A percentile compares a stretch with the other conserved stretches of the same genome.
phyloP scores from a whole-genome alignment of 2,329 filamentous ascomycete genomes.

The Pyrenophora seminiperda region DNA sequence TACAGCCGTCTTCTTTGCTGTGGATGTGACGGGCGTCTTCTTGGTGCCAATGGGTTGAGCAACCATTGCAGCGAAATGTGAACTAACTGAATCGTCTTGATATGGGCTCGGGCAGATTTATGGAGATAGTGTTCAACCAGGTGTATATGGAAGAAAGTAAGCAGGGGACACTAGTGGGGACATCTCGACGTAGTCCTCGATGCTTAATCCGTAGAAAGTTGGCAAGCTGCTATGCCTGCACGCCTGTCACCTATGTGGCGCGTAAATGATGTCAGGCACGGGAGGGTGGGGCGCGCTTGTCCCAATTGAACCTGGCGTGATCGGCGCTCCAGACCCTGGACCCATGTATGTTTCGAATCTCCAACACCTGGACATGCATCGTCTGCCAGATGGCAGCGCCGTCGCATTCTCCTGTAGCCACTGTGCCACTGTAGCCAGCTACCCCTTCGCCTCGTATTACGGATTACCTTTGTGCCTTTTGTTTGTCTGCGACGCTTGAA shows the following conservation, averaged over 20 bases:
- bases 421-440: too few species aligned
- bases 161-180: slow-evolving; percentile 1
- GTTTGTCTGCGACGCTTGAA: neutral
- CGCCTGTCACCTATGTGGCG: slow-evolving; percentile 17
- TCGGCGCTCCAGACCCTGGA: slow-evolving; percentile 27
- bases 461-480: neutral
- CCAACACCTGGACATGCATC: slow-evolving; percentile 11
- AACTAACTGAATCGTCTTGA: neutral
- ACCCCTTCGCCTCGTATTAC: slow-evolving; percentile 4
- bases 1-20: slow-evolving; percentile 24
- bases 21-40: slow-evolving; percentile 24
- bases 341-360: slow-evolving; percentile 26
- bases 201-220: slow-evolving; percentile 18
- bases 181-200: slow-evolving; percentile 7
- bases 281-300: slow-evolving; percentile 21
- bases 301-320: slow-evolving; percentile 30
- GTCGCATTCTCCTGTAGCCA: slow-evolving; percentile 3
- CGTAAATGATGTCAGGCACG: slow-evolving; percentile 36
- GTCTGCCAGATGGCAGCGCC: slow-evolving; percentile 17
- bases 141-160: neutral
- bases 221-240: slow-evolving; percentile 16
- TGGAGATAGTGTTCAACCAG: neutral
- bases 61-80: slow-evolving; percentile 23
- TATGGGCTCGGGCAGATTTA: neutral
- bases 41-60: slow-evolving; percentile 37